Evolutionary conservation across 2,329 filamentous ascomycete genomes (phyloP).

Genomic region (Lachnellula subtilissima): DNA sequence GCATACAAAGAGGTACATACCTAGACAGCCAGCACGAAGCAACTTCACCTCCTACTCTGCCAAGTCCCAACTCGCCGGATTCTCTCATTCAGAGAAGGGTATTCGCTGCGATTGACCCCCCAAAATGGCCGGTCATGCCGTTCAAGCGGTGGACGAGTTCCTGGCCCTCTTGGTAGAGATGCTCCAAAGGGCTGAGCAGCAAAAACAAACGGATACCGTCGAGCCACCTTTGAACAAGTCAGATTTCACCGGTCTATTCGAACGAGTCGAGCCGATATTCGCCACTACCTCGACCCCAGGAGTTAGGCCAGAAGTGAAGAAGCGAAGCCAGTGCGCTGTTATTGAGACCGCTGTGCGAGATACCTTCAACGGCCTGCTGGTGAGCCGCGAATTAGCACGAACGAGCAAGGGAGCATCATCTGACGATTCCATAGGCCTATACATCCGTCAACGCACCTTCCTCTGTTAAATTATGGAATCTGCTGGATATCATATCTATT

Average conservation of each 20-base stretch:
- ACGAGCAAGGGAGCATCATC: conserved; percentile 25
- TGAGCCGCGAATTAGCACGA: conserved; percentile 42
- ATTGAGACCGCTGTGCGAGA: conserved; percentile 81
- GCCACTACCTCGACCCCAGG: conserved; percentile 24
- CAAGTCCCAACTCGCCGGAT: not conserved
- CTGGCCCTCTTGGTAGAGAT: conserved; percentile 51
- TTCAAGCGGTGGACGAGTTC: conserved; percentile 51
- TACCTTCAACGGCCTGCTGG: conserved; percentile 74
- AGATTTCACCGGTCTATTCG: conserved; percentile 51
- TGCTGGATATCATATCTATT: conserved; percentile 86
- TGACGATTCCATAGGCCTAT: conserved; percentile 53
- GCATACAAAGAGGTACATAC: not conserved
- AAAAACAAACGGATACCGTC: conserved; percentile 56
- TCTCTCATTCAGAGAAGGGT: not conserved
- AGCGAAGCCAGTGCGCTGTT: conserved; percentile 58
- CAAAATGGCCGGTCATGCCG: conserved; percentile 48
- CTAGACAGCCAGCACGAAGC: not conserved
- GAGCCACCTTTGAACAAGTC: conserved; percentile 72
- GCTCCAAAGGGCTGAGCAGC: conserved; percentile 51
- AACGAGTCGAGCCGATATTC: conserved; percentile 40
- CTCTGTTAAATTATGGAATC: conserved; percentile 85
- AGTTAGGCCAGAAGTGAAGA: conserved; percentile 29
- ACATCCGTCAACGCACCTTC: conserved; percentile 70
- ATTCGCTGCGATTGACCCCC: not conserved
- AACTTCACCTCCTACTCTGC: not conserved